Conservation (phyloP, 1,139 yeast species). For the Candida sp. region DNA sequence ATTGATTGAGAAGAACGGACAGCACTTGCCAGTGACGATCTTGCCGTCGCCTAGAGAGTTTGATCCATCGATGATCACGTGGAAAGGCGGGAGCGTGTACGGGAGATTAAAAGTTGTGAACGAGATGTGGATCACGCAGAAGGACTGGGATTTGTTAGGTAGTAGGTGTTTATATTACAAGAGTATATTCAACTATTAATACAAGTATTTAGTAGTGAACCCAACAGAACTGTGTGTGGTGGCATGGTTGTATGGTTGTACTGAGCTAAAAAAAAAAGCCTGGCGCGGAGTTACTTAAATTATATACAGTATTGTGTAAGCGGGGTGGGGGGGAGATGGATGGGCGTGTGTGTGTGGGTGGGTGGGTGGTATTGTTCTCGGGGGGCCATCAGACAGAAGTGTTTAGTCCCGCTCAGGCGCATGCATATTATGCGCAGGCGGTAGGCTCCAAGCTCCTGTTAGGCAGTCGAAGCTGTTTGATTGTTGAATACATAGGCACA, state of each 20-base stretch:
- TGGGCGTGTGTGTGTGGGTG: too few relatives aligned
- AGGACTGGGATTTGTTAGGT: slow-evolving; percentile 89
- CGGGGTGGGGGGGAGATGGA: too few relatives aligned
- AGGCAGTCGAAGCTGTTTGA: too few relatives aligned
- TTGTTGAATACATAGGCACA: too few relatives aligned
- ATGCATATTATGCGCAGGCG: too few relatives aligned
- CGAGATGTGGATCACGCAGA: slow-evolving; percentile 80
- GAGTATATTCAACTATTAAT: slow-evolving; percentile 74
- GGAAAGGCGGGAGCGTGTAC: slow-evolving; percentile 96
- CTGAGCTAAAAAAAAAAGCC: background rate
- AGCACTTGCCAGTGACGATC: slow-evolving; percentile 57
- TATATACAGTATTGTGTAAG: too few relatives aligned
- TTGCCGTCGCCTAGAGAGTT: slow-evolving; percentile 89
- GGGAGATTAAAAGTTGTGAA: slow-evolving; percentile 82
- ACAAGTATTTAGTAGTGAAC: background rate
- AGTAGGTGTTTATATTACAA: slow-evolving; percentile 82
- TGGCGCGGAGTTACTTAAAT: background rate
- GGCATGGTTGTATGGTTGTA: background rate
- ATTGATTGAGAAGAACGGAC: slow-evolving; percentile 44
- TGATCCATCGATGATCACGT: slow-evolving; percentile 80
- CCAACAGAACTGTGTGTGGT: background rate
- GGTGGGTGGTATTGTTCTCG: too few relatives aligned
- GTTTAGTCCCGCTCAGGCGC: too few relatives aligned
- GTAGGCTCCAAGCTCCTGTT: too few relatives aligned
- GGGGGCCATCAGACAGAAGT: too few relatives aligned